Evolutionary conservation across 2,329 filamentous ascomycete genomes (phyloP).

Genomic region (Chaetomium sp.): DNA sequence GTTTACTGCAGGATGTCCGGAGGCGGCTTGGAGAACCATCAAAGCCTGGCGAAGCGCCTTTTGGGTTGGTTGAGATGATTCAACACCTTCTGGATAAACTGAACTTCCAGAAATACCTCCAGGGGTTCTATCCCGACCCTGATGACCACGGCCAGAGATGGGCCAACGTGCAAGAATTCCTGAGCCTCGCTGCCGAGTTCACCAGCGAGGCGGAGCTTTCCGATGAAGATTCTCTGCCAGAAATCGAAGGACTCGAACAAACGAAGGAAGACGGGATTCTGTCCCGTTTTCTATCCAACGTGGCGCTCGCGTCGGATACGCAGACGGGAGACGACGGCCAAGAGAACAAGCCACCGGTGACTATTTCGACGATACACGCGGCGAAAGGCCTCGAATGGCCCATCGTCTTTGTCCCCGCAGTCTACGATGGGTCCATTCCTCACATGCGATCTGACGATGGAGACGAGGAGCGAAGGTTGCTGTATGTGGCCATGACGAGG

Average conservation of each 20-base stretch:
- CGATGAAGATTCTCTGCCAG: slow-evolving; percentile 61
- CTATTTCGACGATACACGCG: slow-evolving; percentile 93
- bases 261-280: slow-evolving; percentile 64
- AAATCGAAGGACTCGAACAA: slow-evolving; percentile 72
- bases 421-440: slow-evolving; percentile 88
- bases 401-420: slow-evolving; percentile 86
- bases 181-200: slow-evolving; percentile 76
- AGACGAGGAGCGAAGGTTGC: slow-evolving; percentile 81
- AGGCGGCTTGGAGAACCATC: slow-evolving; percentile 39
- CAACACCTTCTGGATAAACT: slow-evolving; percentile 64
- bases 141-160: slow-evolving; percentile 78
- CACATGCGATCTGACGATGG: slow-evolving; percentile 83
- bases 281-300: slow-evolving; percentile 83
- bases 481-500: slow-evolving; percentile 97
- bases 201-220: slow-evolving; percentile 46
- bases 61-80: slow-evolving; percentile 52
- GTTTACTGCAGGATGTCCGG: slow-evolving; percentile 45
- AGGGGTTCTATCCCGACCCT: slow-evolving; percentile 67
- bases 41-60: slow-evolving; percentile 35
- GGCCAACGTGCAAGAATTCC: slow-evolving; percentile 88
- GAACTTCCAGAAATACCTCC: slow-evolving; percentile 72
- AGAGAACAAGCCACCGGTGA: slow-evolving; percentile 66
- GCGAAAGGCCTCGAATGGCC: slow-evolving; percentile 98
- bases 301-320: slow-evolving; percentile 80
- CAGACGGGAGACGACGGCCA: slow-evolving; percentile 63